Evolutionary conservation across 169 alveolate species (phyloP), one percentile per base, ranked within the genome.

Genomic region (Plasmodium berghei): DNA sequence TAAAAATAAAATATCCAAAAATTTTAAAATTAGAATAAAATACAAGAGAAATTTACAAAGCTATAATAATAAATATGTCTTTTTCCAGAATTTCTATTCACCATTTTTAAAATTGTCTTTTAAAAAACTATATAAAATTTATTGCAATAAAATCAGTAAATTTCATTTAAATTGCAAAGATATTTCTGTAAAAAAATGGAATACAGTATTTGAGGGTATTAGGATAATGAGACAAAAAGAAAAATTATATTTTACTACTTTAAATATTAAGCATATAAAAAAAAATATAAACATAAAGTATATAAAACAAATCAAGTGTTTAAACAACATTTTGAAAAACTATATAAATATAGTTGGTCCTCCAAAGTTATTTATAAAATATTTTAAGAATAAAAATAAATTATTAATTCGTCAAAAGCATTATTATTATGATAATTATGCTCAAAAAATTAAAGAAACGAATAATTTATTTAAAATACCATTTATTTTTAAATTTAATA

Each of bases 361-460:
- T 56, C 89, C 89, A 1, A 77, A 77, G 24, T 49, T 77, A 62
- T 77, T 77, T 77, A 45, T 77, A 2, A 77, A 77, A 56, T 77
- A 46, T 77, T 18, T 77, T 28, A 77, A 77, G 66, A 48, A 77
- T n/a, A 52, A 64, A 28, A 77, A 52, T 28, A 77, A 77, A 58
- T 63, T 77, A 45, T 70, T 77, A 5, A 77, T 77, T 46, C 46
- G 49, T 34, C 89, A 77, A 42, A 77, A 34, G 45, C 89, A 77
- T 77, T 77, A 63, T 69, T 77, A 77, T 70, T 77, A 77, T 64
- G 77, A 77, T 49, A 77, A 77, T 52, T 62, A 77, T 69, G 77
- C 63, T 45, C 77, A 62, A 45, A 46, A 48, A 12, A 46, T 77
- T 77, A 63, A 49, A 22, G 89, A 77, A 46, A 77, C 89, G 14